Evolutionary conservation across 257 asterid genomes (phyloP).

Genomic region (Penstemon barbatus): DNA sequence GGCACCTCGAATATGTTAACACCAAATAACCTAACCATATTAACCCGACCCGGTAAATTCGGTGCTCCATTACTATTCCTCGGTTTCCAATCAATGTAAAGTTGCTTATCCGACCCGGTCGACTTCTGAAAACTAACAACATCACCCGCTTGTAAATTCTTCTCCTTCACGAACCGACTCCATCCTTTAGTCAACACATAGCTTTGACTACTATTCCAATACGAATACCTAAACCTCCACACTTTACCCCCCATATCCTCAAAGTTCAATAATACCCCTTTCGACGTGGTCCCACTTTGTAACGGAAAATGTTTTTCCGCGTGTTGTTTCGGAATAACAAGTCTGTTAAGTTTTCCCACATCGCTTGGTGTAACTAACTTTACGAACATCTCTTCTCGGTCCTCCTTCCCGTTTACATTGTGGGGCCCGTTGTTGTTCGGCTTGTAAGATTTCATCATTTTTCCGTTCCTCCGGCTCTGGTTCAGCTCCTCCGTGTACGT

Average conservation of each 20-base stretch:
- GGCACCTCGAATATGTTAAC: conserved; percentile 61
- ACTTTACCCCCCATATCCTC: conserved; percentile 73
- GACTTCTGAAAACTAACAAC: conserved; percentile 62
- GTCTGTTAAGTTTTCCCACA: conserved; percentile 64
- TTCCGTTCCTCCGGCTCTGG: conserved; percentile 45
- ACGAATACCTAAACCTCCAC: conserved; percentile 81
- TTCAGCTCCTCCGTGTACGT: conserved; percentile 79
- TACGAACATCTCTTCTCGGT: not conserved
- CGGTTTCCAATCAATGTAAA: conserved; percentile 61
- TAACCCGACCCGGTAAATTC: conserved; percentile 35
- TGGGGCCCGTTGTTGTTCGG: too few relatives aligned
- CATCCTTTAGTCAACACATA: conserved; percentile 84
- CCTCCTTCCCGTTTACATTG: not conserved
- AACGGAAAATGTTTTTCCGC: conserved; percentile 77
- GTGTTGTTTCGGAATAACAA: conserved; percentile 78
- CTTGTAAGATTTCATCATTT: not conserved
- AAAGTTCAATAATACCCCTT: conserved; percentile 63
- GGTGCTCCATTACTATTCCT: conserved; percentile 24
- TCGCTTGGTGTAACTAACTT: too few relatives aligned
- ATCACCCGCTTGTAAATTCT: conserved; percentile 66
- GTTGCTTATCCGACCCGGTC: conserved; percentile 55
- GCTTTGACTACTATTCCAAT: conserved; percentile 91
- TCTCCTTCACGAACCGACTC: conserved; percentile 90
- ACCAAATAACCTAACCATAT: conserved; percentile 62
- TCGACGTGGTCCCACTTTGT: conserved; percentile 29